Percentiles rank a stretch among this genome's conserved stretches.
These are phyloP conservation scores for Neonectria punicea DNA, from an alignment of 2,329 filamentous ascomycete species.

Conservation along the genomic window DNA sequence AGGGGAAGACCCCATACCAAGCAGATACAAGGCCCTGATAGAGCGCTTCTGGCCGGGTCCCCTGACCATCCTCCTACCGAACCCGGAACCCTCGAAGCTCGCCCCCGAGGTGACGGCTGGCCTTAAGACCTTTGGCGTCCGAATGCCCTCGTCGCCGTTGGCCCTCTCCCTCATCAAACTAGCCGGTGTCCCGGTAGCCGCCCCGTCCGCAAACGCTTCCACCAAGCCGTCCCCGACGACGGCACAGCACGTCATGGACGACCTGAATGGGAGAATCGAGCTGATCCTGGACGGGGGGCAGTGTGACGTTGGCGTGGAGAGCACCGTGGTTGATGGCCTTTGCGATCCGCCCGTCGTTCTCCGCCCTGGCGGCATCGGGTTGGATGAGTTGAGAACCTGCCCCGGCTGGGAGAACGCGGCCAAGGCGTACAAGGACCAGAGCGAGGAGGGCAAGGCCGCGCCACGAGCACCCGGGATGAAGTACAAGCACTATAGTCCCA, in stretches of 20 bases:
- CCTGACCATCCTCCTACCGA: constrained; percentile 87
- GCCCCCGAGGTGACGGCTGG: constrained; percentile 94
- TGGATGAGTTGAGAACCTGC: constrained; percentile 79
- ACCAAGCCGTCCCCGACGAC: constrained; percentile 93
- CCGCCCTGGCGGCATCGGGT: constrained; percentile 85
- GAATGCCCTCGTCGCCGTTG: constrained; percentile 88
- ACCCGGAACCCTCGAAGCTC: constrained; percentile 74
- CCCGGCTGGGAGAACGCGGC: constrained; percentile 83
- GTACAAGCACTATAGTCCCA: constrained; percentile 96
- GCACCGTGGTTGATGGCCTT: constrained; percentile 94
- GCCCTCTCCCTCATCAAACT: constrained; percentile 88
- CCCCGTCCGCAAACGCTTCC: constrained; percentile 93
- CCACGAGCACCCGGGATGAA: constrained; percentile 98
- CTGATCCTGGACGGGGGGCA: constrained; percentile 89
- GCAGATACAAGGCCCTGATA: constrained; percentile 82
- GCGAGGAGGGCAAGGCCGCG: constrained; percentile 69
- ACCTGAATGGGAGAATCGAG: constrained; percentile 83
- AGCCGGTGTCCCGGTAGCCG: constrained; percentile 82
- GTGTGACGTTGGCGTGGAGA: constrained; percentile 92
- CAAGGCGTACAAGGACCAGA: constrained; percentile 82
- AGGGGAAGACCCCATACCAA: constrained; percentile 66
- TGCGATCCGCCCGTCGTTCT: constrained; percentile 83
- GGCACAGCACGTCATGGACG: constrained; percentile 88
- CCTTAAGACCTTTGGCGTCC: constrained; percentile 84
- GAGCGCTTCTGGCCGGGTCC: constrained; percentile 93